Evolutionary conservation across 305 asterid species (phyloP).

Genomic region (Withania somnifera): DNA sequence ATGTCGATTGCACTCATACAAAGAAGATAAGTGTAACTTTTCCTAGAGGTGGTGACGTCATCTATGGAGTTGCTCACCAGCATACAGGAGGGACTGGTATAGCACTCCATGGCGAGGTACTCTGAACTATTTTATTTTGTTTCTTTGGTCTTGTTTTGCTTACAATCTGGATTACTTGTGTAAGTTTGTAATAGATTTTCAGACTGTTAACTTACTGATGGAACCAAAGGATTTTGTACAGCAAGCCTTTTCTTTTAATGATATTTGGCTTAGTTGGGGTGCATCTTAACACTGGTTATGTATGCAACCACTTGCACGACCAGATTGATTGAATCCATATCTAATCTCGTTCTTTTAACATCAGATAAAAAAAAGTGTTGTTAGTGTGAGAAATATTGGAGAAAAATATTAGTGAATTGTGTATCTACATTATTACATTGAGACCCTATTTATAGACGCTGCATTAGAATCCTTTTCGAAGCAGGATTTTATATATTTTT

Average conservation of each 20-base stretch:
- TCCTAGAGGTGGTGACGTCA: conserved; percentile 57
- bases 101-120: conserved; percentile 57
- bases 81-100: conserved; percentile 65
- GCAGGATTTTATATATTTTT: too few species aligned
- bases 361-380: not conserved
- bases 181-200: not conserved
- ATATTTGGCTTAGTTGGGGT: not conserved
- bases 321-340: not conserved
- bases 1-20: conserved; percentile 10
- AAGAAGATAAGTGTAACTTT: conserved; percentile 22
- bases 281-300: not conserved
- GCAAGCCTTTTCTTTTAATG: not conserved
- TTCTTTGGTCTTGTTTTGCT: not conserved
- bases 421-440: too few species aligned
- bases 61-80: conserved; percentile 62
- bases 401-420: too few species aligned
- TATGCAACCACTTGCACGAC: not conserved
- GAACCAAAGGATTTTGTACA: not conserved
- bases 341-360: not conserved
- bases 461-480: too few species aligned
- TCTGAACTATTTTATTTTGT: not conserved
- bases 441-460: too few species aligned
- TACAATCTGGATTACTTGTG: not conserved
- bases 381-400: not conserved
- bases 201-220: not conserved